Evolutionary conservation across 768 basidiomycete genomes (phyloP).

Genomic region (Mrakia blollopis): DNA sequence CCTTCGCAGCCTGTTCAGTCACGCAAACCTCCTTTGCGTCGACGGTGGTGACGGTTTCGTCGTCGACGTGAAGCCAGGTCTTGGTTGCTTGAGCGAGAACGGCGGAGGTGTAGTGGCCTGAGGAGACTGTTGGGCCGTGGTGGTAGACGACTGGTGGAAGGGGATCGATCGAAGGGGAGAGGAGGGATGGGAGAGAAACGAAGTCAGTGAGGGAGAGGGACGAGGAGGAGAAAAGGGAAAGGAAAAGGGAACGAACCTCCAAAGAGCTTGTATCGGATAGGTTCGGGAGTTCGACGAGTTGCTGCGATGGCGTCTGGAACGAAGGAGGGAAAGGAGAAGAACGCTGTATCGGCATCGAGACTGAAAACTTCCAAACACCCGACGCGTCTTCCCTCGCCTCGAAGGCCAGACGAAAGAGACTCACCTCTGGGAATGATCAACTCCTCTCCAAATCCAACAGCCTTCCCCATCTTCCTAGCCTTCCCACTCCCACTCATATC

Average conservation of each 20-base stretch:
- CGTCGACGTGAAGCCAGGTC: constrained; percentile 88
- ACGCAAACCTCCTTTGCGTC: constrained; percentile 46
- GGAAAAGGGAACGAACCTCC: constrained; percentile 55
- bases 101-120: constrained; percentile 93
- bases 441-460: constrained; percentile 69
- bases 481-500: constrained; percentile 51
- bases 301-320: constrained; percentile 14
- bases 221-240: background rate
- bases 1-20: constrained; percentile 64
- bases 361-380: background rate
- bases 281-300: constrained; percentile 1
- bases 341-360: background rate
- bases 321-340: background rate
- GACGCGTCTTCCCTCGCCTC: background rate
- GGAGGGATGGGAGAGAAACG: background rate
- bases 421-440: constrained; percentile 68
- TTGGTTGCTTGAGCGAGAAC: constrained; percentile 56
- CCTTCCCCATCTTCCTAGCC: constrained; percentile 77
- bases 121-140: constrained; percentile 81
- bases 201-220: background rate
- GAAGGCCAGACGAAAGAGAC: constrained; percentile 37
- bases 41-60: constrained; percentile 77
- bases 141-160: constrained; percentile 70
- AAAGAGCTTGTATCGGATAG: constrained; percentile 63
- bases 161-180: too few relatives aligned